Conservation (phyloP, 208 protist species). For the Leishmania major region DNA sequence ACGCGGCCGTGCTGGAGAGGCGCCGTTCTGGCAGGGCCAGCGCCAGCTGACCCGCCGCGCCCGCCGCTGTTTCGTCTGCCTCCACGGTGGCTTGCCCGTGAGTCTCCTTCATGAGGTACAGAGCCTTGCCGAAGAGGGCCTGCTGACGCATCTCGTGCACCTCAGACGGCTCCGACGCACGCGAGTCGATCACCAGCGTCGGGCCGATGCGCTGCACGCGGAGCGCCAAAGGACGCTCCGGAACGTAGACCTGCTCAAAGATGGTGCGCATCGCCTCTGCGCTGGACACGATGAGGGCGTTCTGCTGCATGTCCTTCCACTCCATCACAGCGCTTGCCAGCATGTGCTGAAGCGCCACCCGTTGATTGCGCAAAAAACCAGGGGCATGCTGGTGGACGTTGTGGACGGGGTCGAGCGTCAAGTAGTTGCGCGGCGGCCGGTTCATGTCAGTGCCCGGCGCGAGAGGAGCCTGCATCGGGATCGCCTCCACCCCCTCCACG, state of each 20-base stretch:
- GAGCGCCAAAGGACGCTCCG: constrained; percentile 59
- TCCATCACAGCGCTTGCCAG: constrained; percentile 54
- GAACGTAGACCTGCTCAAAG: constrained; percentile 63
- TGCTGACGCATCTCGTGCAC: constrained; percentile 62
- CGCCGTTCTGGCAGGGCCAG: constrained; percentile 25
- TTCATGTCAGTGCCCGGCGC: constrained; percentile 71
- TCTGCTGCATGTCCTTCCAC: constrained; percentile 60
- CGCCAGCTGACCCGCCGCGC: constrained; percentile 13
- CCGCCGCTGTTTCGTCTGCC: constrained; percentile 5
- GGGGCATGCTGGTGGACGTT: constrained; percentile 83
- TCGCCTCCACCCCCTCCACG: constrained; percentile 56
- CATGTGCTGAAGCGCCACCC: constrained; percentile 61
- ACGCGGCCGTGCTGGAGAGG: constrained; percentile 21
- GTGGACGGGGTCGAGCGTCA: constrained; percentile 64
- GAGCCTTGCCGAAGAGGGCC: constrained; percentile 72
- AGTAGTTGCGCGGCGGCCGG: constrained; percentile 69
- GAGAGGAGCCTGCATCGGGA: constrained; percentile 65
- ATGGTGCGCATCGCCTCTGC: constrained; percentile 71
- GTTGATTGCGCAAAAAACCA: constrained; percentile 71
- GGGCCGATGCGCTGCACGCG: constrained; percentile 67
- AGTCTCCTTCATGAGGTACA: constrained; percentile 72
- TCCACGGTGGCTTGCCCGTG: constrained; percentile 13
- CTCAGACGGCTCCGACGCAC: constrained; percentile 34
- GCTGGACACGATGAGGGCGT: constrained; percentile 63
- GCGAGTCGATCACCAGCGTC: constrained; percentile 66